Evolutionary conservation across 306 rosid species (phyloP).

Genomic region (Cyclanthera cordifolia): DNA sequence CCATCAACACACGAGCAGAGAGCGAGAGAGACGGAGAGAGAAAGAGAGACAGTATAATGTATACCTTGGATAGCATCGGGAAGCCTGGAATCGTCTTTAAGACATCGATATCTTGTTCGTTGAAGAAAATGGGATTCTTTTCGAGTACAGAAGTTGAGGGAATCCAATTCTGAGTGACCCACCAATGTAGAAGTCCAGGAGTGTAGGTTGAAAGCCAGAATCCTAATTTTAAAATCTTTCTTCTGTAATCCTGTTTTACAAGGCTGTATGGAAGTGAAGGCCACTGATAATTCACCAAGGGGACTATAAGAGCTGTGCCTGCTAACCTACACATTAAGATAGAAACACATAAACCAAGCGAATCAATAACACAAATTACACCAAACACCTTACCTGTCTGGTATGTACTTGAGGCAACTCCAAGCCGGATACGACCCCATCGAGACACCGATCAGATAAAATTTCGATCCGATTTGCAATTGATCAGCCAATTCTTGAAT

Average conservation of each 20-base stretch:
- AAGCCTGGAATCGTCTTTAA: slow-evolving; percentile 60
- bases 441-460: slow-evolving; percentile 76
- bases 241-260: slow-evolving; percentile 56
- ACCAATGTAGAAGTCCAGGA: slow-evolving; percentile 64
- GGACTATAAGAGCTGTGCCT: slow-evolving; percentile 72
- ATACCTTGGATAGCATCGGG: slow-evolving; percentile 83
- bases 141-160: slow-evolving; percentile 82
- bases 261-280: slow-evolving; percentile 62
- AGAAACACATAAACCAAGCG: too few species aligned
- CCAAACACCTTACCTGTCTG: slow-evolving; percentile 48
- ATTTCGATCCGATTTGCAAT: slow-evolving; percentile 53
- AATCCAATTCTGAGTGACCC: slow-evolving; percentile 79
- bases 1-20: neutral
- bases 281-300: slow-evolving; percentile 71
- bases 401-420: slow-evolving; percentile 82
- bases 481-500: slow-evolving; percentile 80
- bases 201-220: slow-evolving; percentile 49
- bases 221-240: slow-evolving; percentile 35
- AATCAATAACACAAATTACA: slow-evolving; percentile 8
- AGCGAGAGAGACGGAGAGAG: neutral
- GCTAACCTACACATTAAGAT: slow-evolving; percentile 91
- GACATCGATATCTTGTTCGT: slow-evolving; percentile 59
- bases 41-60: neutral
- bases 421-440: slow-evolving; percentile 83
- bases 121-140: slow-evolving; percentile 61